A percentile compares a stretch with the other conserved stretches of the same genome.
Conservation (phyloP, 495 filamentous ascomycete genomes). For the Xylaria venustula region DNA sequence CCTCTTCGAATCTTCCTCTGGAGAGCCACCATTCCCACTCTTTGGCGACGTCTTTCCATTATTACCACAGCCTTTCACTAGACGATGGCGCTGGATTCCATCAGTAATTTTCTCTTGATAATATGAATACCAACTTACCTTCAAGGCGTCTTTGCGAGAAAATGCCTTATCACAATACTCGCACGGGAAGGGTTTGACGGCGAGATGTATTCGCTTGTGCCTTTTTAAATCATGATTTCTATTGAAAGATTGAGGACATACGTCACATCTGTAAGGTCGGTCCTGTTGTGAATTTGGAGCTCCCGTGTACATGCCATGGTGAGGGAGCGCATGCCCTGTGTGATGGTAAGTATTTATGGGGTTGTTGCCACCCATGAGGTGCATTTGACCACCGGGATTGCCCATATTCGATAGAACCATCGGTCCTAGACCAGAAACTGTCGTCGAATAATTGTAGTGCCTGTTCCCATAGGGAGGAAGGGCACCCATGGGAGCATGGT, state of each 20-base stretch:
- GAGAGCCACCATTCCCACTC: conserved; percentile 14
- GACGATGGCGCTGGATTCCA: conserved; percentile 71
- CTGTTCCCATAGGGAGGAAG: conserved; percentile 35
- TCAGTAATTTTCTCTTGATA: conserved; percentile 1
- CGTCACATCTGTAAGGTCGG: conserved; percentile 90
- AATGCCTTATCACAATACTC: conserved; percentile 94
- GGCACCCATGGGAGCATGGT: conserved; percentile 46
- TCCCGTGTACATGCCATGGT: conserved; percentile 55
- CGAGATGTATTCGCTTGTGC: conserved; percentile 91
- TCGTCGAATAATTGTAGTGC: conserved; percentile 15
- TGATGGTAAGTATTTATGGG: conserved; percentile 47
- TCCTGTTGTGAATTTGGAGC: conserved; percentile 55
- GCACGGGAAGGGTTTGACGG: conserved; percentile 95
- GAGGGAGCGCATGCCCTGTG: conserved; percentile 53
- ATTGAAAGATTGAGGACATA: conserved; percentile 92
- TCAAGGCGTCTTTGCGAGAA: conserved; percentile 92
- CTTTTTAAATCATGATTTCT: conserved; percentile 95
- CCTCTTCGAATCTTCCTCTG: conserved; percentile 18
- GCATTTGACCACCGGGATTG: conserved; percentile 68
- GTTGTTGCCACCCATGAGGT: conserved; percentile 63
- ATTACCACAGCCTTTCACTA: conserved; percentile 90
- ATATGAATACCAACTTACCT: conserved; percentile 55
- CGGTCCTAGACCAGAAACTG: conserved; percentile 48
- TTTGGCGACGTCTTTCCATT: conserved; percentile 34
- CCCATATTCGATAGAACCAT: conserved; percentile 77